phyloP scores from a whole-genome alignment of 352 stramenopile species.

The Thalassiosira oceanica region DNA sequence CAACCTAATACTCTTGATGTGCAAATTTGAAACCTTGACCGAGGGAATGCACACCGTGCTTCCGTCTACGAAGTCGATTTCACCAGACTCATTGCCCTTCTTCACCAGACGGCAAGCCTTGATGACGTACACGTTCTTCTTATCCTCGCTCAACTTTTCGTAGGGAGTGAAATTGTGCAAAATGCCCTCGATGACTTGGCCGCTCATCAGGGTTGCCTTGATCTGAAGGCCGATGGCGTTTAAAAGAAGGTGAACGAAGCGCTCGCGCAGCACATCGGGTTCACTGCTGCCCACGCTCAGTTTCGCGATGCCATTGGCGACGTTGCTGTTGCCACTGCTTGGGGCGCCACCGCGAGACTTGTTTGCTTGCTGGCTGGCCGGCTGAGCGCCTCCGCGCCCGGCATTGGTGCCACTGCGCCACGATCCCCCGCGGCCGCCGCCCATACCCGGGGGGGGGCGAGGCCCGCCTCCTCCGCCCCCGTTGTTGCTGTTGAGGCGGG shows the following conservation, averaged over 20 bases:
- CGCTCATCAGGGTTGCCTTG: slow-evolving; percentile 39
- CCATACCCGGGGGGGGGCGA: slow-evolving; percentile 49
- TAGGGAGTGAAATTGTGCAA: slow-evolving; percentile 77
- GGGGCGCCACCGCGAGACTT: not conserved
- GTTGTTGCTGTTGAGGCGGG: not conserved
- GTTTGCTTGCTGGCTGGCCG: not conserved
- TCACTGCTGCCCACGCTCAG: not conserved
- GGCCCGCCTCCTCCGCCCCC: slow-evolving; percentile 2
- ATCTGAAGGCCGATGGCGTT: slow-evolving; percentile 67
- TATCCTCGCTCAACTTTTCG: slow-evolving; percentile 18
- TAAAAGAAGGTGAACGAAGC: slow-evolving; percentile 67
- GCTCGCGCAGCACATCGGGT: slow-evolving; percentile 45
- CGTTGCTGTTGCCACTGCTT: not conserved
- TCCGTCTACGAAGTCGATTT: slow-evolving; percentile 50
- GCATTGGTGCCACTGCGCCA: not conserved
- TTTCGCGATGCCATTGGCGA: not conserved
- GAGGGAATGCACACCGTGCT: slow-evolving; percentile 57
- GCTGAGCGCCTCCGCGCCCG: not conserved
- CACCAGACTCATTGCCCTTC: not conserved
- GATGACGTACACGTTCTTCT: slow-evolving; percentile 66
- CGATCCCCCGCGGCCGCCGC: slow-evolving; percentile 1
- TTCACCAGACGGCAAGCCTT: slow-evolving; percentile 47
- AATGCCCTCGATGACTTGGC: slow-evolving; percentile 64
- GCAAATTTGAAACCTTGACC: slow-evolving; percentile 50
- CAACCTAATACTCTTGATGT: slow-evolving; percentile 53